phyloP scores from a whole-genome alignment of 345 rosid genomes.

The Heritiera fomes region DNA sequence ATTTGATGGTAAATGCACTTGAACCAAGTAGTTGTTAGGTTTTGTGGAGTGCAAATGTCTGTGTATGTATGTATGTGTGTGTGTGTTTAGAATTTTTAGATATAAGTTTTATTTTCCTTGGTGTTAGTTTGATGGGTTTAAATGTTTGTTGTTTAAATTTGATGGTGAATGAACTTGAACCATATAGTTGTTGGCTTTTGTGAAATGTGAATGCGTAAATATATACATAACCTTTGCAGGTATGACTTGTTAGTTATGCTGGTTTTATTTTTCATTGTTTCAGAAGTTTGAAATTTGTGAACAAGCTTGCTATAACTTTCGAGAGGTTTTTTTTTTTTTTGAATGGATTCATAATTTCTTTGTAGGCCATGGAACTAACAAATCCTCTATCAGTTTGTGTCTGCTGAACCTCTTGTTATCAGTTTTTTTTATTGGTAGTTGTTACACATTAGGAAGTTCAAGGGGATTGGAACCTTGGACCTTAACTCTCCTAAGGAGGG shows the following conservation, averaged over 20 bases:
- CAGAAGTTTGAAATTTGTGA: background rate
- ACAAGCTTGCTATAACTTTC: background rate
- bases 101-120: background rate
- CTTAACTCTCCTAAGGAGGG: background rate
- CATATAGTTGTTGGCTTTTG: background rate
- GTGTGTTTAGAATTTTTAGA: background rate
- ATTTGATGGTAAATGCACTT: too few relatives aligned
- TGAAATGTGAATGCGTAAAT: background rate
- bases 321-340: background rate
- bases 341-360: background rate
- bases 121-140: background rate
- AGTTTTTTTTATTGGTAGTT: background rate
- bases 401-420: background rate
- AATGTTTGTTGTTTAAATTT: too few relatives aligned
- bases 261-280: background rate
- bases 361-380: background rate
- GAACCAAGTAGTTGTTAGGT: background rate
- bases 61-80: background rate
- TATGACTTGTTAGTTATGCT: background rate
- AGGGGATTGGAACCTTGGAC: conserved; percentile 9
- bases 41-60: too few relatives aligned
- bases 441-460: background rate
- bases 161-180: background rate
- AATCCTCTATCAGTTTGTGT: background rate
- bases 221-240: background rate